Percentiles rank a stretch among this genome's conserved stretches.
These are phyloP conservation scores for Mycena sanguinolenta DNA, from an alignment of 768 basidiomycete genomes.

Conservation along the genomic window DNA sequence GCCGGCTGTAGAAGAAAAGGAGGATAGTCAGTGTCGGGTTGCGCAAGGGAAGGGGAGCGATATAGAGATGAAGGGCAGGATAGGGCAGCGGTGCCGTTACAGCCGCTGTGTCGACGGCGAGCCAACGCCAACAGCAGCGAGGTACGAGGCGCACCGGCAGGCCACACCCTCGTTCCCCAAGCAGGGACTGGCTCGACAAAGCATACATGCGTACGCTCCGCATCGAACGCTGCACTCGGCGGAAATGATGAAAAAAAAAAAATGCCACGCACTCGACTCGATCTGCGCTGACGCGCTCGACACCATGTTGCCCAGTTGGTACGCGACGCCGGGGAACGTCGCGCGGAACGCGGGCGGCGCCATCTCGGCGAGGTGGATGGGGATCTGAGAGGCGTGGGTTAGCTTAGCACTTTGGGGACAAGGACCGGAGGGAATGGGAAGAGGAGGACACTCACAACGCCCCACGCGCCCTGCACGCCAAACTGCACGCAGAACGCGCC, in stretches of 20 bases:
- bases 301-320: conserved; percentile 75
- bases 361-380: conserved; percentile 76
- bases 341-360: conserved; percentile 81
- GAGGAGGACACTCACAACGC: conserved; percentile 58
- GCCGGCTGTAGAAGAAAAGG: conserved; percentile 61
- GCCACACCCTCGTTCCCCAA: too few species aligned
- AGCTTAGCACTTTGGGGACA: neutral
- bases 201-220: too few species aligned
- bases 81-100: too few species aligned
- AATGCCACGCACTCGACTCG: conserved; percentile 63
- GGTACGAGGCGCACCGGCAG: too few species aligned
- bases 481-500: conserved; percentile 80
- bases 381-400: conserved; percentile 53
- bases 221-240: too few species aligned
- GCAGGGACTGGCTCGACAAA: too few species aligned
- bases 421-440: neutral
- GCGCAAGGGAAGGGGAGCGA: too few species aligned
- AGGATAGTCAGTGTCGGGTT: conserved; percentile 35
- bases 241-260: too few species aligned
- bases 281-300: conserved; percentile 72
- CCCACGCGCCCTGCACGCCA: conserved; percentile 82
- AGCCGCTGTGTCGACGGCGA: too few species aligned
- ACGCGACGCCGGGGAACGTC: conserved; percentile 76
- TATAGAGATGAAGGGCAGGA: too few species aligned
- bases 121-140: too few species aligned